These are phyloP conservation scores for Coniochaeta pulveracea DNA, from an alignment of 2,329 filamentous ascomycete genomes.

Conservation along the genomic window DNA sequence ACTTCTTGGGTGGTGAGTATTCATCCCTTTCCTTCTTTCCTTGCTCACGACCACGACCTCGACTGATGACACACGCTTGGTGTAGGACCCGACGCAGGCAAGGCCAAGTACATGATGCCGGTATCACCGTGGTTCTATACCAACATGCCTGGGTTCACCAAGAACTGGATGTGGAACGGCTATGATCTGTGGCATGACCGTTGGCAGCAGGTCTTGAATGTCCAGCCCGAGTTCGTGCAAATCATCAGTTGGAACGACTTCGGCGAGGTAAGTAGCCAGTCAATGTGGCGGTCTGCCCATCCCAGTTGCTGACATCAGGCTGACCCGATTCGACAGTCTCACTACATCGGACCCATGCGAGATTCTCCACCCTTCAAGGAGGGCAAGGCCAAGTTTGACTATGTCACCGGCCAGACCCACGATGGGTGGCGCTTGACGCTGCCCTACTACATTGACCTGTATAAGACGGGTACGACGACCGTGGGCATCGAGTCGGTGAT, in stretches of 20 bases:
- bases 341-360: slow-evolving; percentile 27
- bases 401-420: not conserved
- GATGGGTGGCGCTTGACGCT: slow-evolving; percentile 10
- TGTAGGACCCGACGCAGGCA: slow-evolving; percentile 9
- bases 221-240: slow-evolving; percentile 26
- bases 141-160: slow-evolving; percentile 23
- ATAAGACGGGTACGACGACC: slow-evolving; percentile 17
- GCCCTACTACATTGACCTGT: slow-evolving; percentile 31
- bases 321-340: no score
- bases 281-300: no score
- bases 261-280: slow-evolving; percentile 17
- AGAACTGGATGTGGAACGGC: slow-evolving; percentile 38
- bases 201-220: slow-evolving; percentile 26
- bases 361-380: not conserved
- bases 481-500: slow-evolving; percentile 15
- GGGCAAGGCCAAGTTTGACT: not conserved
- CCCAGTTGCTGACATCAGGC: no score
- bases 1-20: slow-evolving; percentile 1
- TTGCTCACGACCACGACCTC: no score
- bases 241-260: slow-evolving; percentile 25
- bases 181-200: slow-evolving; percentile 32
- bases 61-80: no score
- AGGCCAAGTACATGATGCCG: slow-evolving; percentile 37
- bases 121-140: slow-evolving; percentile 34
- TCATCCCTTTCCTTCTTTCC: no score